These are phyloP conservation scores for Lophiostoma macrostomum DNA, from an alignment of 495 filamentous ascomycete genomes.

Conservation along the genomic window DNA sequence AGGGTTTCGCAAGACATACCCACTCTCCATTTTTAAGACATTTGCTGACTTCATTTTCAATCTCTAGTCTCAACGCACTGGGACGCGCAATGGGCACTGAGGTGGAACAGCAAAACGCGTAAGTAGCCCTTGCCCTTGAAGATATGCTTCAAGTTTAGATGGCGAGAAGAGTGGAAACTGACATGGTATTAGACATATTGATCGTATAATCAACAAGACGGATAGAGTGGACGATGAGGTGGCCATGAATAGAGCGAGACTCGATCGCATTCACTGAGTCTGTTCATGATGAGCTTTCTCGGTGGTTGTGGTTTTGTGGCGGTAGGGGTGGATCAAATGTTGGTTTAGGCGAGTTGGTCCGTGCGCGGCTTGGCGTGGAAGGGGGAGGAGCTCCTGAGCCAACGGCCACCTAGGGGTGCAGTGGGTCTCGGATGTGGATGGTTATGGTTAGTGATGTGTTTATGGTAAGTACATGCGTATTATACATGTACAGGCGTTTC, in stretches of 20 bases:
- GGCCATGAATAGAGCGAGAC: constrained; percentile 26
- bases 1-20: no score
- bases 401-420: no score
- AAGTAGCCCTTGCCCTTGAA: no score
- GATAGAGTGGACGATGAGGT: constrained; percentile 53
- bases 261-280: constrained; percentile 29
- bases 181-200: constrained; percentile 66
- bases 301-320: not conserved
- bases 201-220: constrained; percentile 70
- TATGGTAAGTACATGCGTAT: no score
- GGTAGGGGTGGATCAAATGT: not conserved
- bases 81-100: constrained; percentile 69
- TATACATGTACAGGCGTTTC: not conserved
- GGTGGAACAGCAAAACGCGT: constrained; percentile 73
- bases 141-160: no score
- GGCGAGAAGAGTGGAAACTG: no score
- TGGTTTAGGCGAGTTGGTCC: not conserved
- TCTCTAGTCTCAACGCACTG: constrained; percentile 57
- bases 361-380: no score
- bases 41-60: not conserved
- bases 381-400: not conserved
- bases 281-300: not conserved
- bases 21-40: no score
- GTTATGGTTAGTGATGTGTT: no score
- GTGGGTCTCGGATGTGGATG: no score